These are phyloP conservation scores for Poa annua DNA, from an alignment of 176 grass and related monocot genomes.

Conservation along the genomic window DNA sequence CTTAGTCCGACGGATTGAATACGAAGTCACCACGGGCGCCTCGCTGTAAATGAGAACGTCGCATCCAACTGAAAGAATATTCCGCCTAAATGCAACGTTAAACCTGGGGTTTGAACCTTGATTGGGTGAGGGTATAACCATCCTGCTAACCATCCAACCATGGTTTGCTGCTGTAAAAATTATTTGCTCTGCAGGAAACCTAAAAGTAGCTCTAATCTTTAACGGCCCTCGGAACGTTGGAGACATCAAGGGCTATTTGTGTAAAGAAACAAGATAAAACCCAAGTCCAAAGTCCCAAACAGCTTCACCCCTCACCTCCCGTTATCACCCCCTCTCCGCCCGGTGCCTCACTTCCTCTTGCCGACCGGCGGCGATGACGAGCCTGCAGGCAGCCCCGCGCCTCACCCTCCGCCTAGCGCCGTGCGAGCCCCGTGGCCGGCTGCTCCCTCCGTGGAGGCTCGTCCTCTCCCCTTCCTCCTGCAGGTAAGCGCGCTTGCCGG, in stretches of 20 bases:
- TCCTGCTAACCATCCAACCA: no score
- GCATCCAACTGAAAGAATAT: no score
- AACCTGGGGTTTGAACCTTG: no score
- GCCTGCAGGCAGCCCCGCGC: conserved; percentile 36
- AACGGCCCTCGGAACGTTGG: not conserved
- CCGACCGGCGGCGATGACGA: conserved; percentile 26
- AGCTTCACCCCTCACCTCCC: not conserved
- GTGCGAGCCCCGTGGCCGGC: not conserved
- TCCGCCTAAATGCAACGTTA: no score
- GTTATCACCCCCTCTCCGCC: not conserved
- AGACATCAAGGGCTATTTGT: conserved; percentile 20
- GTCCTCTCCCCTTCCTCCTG: conserved; percentile 26
- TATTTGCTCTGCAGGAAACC: not conserved
- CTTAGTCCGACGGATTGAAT: no score
- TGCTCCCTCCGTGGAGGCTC: conserved; percentile 25
- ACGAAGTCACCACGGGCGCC: no score
- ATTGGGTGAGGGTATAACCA: no score
- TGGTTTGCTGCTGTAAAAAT: no score
- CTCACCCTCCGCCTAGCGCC: not conserved
- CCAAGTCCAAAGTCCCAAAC: conserved; percentile 26
- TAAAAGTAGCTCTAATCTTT: no score
- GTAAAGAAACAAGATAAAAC: conserved; percentile 33
- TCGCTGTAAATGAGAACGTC: no score
- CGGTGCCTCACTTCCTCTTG: not conserved
- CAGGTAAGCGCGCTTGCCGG: conserved; percentile 18